A percentile compares a stretch with the other conserved stretches of the same genome.
These are phyloP conservation scores for Ganoderma resinaceum DNA, from an alignment of 1,284 basidiomycete species.

Conservation along the genomic window DNA sequence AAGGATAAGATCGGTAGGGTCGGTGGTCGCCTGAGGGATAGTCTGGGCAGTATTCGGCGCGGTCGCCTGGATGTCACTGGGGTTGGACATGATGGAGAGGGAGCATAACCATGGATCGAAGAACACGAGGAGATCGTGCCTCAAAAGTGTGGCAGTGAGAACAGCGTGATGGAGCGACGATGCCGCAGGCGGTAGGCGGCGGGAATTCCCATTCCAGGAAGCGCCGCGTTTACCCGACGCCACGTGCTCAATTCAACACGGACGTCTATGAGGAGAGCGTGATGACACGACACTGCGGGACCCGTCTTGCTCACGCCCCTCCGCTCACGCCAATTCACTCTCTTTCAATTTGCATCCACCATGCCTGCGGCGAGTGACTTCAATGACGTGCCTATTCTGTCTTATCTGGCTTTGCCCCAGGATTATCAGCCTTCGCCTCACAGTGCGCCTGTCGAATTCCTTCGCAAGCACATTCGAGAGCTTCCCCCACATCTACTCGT, in stretches of 20 bases:
- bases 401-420: conserved; percentile 66
- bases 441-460: conserved; percentile 59
- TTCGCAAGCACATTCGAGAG: conserved; percentile 60
- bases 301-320: background rate
- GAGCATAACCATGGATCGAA: conserved; percentile 13
- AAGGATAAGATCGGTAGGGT: conserved; percentile 52
- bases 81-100: conserved; percentile 18
- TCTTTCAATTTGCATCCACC: conserved; percentile 1
- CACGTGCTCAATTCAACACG: background rate
- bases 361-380: conserved; percentile 29
- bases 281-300: background rate
- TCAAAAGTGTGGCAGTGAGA: conserved; percentile 10
- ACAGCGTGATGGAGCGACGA: conserved; percentile 7
- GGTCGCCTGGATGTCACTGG: background rate
- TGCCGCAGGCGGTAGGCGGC: conserved; percentile 12
- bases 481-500: conserved; percentile 72
- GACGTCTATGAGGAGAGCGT: background rate
- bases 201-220: conserved; percentile 28
- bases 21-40: conserved; percentile 9
- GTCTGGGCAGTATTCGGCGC: background rate
- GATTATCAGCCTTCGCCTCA: conserved; percentile 68
- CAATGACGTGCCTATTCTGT: conserved; percentile 46
- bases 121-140: conserved; percentile 8
- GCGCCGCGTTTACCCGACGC: conserved; percentile 13
- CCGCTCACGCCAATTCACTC: background rate